phyloP scores from a whole-genome alignment of 495 filamentous ascomycete genomes.

The Lophiotrema nucula region DNA sequence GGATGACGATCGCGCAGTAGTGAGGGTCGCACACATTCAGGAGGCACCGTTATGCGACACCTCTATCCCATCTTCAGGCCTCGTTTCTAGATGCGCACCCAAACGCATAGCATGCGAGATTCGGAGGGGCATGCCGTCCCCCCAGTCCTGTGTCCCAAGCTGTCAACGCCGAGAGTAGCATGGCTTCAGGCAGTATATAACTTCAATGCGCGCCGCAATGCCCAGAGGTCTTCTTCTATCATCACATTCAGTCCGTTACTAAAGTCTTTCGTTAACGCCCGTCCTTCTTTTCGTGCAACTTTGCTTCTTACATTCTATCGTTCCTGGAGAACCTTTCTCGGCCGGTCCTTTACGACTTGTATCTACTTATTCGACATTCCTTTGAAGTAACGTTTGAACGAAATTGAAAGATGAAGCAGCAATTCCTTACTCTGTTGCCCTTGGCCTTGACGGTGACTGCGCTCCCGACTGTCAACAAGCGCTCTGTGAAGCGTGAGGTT shows the following conservation, averaged over 20 bases:
- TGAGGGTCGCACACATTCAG: slow-evolving; percentile 2
- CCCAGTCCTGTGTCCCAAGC: not conserved
- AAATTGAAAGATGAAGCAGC: slow-evolving; percentile 28
- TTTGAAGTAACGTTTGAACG: not conserved
- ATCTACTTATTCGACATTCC: slow-evolving; percentile 7
- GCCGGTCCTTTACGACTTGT: slow-evolving; percentile 28
- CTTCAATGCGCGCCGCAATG: slow-evolving; percentile 10
- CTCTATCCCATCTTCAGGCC: not conserved
- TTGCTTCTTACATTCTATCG: slow-evolving; percentile 32
- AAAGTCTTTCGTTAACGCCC: slow-evolving; percentile 27
- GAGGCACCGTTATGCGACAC: slow-evolving; percentile 26
- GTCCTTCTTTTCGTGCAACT: slow-evolving; percentile 10
- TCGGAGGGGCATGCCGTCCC: too few species aligned
- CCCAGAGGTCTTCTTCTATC: not conserved
- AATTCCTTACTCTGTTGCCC: slow-evolving; percentile 29
- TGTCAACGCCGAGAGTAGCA: slow-evolving; percentile 9
- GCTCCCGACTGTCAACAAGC: slow-evolving; percentile 8
- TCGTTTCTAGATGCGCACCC: not conserved
- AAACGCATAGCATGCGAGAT: too few species aligned
- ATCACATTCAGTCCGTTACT: slow-evolving; percentile 7
- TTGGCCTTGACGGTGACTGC: slow-evolving; percentile 16
- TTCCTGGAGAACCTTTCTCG: slow-evolving; percentile 37
- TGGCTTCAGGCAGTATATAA: slow-evolving; percentile 26
- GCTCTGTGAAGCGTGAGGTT: slow-evolving; percentile 55
- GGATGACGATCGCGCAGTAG: slow-evolving; percentile 11